These are phyloP conservation scores for Eustoma russellianum DNA, from an alignment of 257 asterid species.

Conservation along the genomic window DNA sequence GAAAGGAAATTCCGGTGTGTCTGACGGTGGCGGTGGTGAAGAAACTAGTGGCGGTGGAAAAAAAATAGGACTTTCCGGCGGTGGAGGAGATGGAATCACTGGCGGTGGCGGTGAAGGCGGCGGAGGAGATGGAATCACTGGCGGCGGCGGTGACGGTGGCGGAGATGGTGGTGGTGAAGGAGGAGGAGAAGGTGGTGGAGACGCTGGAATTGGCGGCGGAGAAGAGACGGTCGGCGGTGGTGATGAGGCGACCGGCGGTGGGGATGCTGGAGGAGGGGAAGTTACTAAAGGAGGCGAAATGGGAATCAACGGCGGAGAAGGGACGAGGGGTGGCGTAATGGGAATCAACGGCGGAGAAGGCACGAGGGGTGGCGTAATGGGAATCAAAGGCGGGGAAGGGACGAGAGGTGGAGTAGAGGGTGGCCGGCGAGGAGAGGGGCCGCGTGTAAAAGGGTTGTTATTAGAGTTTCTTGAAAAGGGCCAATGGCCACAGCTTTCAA, in stretches of 20 bases:
- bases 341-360: conserved; percentile 12
- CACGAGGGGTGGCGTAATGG: conserved; percentile 8
- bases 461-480: conserved; percentile 20
- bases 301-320: conserved; percentile 13
- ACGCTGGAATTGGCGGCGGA: conserved; percentile 2
- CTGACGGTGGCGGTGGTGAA: conserved; percentile 20
- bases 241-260: conserved; percentile 12
- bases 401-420: conserved; percentile 19
- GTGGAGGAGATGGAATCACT: conserved; percentile 13
- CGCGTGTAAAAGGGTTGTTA: conserved; percentile 21
- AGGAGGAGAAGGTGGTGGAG: conserved; percentile 13
- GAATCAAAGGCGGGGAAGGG: conserved; percentile 9
- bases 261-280: conserved; percentile 12
- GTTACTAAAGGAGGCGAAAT: conserved; percentile 11
- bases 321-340: conserved; percentile 11
- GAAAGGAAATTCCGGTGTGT: conserved; percentile 20
- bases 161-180: conserved; percentile 7
- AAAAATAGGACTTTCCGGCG: conserved; percentile 9
- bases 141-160: conserved; percentile 4
- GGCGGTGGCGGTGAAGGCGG: conserved; percentile 19
- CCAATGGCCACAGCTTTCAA: conserved; percentile 32
- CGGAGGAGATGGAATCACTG: conserved; percentile 4
- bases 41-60: conserved; percentile 19
- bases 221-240: conserved; percentile 9
- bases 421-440: conserved; percentile 15